A percentile compares a stretch with the other conserved stretches of the same genome.
phyloP scores from a whole-genome alignment of 2,329 filamentous ascomycete species.

The Fusarium austroafricanum region DNA sequence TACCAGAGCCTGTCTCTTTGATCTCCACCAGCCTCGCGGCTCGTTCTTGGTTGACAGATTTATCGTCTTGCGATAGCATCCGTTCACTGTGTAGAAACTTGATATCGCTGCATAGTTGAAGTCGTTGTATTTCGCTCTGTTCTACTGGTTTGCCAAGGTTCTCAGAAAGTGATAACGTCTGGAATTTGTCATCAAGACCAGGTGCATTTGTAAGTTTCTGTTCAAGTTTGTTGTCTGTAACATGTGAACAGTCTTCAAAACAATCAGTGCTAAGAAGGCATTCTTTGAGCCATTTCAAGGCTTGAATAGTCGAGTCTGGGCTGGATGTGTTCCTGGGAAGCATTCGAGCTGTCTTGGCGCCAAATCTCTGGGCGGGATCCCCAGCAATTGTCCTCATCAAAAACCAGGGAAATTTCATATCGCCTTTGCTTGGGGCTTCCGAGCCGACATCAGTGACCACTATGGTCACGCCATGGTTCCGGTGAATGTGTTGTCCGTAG shows the following conservation, averaged over 20 bases:
- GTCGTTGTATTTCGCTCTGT: not conserved
- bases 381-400: not conserved
- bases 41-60: not conserved
- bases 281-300: not conserved
- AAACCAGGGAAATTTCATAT: not conserved
- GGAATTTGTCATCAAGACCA: fast-evolving
- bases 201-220: fast-evolving
- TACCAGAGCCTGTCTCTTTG: fast-evolving
- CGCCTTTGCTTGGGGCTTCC: fast-evolving
- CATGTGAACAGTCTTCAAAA: not conserved
- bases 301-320: not conserved
- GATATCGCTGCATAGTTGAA: not conserved
- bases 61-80: fast-evolving
- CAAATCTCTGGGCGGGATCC: not conserved
- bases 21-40: not conserved
- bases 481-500: not conserved
- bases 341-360: fast-evolving
- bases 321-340: not conserved
- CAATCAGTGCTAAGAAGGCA: not conserved
- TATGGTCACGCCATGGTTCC: not conserved
- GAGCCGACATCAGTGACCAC: not conserved
- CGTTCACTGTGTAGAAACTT: not conserved
- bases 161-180: fast-evolving
- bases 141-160: fast-evolving
- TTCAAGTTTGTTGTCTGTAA: not conserved